Conservation (phyloP, 1,139 yeast species). For the Candida anutae region DNA sequence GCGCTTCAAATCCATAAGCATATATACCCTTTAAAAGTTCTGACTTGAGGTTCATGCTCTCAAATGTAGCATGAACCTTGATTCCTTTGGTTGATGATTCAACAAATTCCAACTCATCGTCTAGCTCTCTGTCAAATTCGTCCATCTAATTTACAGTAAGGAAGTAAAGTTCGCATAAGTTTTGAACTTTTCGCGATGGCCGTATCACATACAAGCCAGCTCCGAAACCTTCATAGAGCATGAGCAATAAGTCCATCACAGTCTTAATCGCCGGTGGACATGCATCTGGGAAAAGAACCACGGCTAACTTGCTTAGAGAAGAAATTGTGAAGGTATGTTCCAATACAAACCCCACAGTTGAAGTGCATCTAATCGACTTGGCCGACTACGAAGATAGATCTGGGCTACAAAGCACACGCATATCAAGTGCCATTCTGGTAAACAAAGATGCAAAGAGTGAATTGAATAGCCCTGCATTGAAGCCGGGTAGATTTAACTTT, state of each 20-base stretch:
- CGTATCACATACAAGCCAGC: slow-evolving; percentile 1
- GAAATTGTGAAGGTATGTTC: slow-evolving; percentile 16
- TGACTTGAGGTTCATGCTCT: slow-evolving; percentile 70
- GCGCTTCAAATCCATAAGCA: slow-evolving; percentile 87
- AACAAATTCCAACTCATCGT: slow-evolving; percentile 51
- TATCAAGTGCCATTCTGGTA: slow-evolving; percentile 6
- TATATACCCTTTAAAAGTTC: slow-evolving; percentile 68
- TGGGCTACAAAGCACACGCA: slow-evolving; percentile 13
- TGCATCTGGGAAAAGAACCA: slow-evolving; percentile 54
- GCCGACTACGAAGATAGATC: slow-evolving; percentile 14
- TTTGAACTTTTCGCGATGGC: no score
- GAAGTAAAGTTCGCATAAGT: neutral
- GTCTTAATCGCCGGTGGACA: slow-evolving; percentile 72
- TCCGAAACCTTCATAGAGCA: no score
- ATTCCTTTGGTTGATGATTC: slow-evolving; percentile 48
- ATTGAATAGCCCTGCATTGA: slow-evolving; percentile 7
- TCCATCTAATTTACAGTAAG: slow-evolving; percentile 8
- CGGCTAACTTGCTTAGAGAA: slow-evolving; percentile 22
- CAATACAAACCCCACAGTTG: slow-evolving; percentile 4
- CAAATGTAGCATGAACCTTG: slow-evolving; percentile 61
- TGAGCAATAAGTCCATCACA: slow-evolving; percentile 21
- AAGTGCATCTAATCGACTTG: slow-evolving; percentile 24
- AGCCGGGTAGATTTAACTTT: slow-evolving; percentile 37
- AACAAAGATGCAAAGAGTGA: no score
- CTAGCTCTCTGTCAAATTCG: slow-evolving; percentile 48